Evolutionary conservation across 176 grass and related monocot species (phyloP), one percentile per base, ranked within the genome.

Genomic region (Aegilops umbellulata): DNA sequence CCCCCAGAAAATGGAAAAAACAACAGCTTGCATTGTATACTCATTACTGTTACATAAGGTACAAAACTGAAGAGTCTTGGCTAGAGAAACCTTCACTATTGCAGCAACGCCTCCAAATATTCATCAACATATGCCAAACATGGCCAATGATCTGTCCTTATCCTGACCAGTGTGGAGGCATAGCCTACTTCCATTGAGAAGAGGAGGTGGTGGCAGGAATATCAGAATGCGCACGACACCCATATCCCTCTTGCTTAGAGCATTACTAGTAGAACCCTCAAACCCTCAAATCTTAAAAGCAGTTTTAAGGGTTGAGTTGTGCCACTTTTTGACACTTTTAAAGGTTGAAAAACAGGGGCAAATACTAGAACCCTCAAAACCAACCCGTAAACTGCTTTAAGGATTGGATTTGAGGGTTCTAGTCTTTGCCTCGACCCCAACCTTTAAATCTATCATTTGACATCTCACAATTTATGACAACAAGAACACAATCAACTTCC

Each of bases 121-220:
- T 98, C 96, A 47, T 98, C 96, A 26, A 98, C 90, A 31, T 94
- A 98, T 84, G 96, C 96, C 44, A 98, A 90, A 82, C 92, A 98
- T 88, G 96, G 96, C 96, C 96, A 98, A 39, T 98, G 93, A 85
- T 98, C 93, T 13, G 93, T 98, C 83, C 96, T 89, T 64, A 98
- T 95, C 69, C 93, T 87, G 64, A 95, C 88, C 84, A 98, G 85
- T 35, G 96, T 98, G 4, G 96, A 94, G 34, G 79, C 78, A 82
- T 72, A 74, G 16, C 93, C 90, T 77, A 98, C 86, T 88, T 98
- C 96, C 96, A 98, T 95, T 88, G 79, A 79, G 86, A 98, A 98
- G 75, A 98, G 93, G 32, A 98, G 93, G 88, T 98, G 96, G 96
- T 27, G 96, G 96, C 49, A 98, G 83, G 86, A 98, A 94, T 89